These are phyloP conservation scores for Rosa rugosa DNA, from an alignment of 306 rosid genomes.

Conservation along the genomic window DNA sequence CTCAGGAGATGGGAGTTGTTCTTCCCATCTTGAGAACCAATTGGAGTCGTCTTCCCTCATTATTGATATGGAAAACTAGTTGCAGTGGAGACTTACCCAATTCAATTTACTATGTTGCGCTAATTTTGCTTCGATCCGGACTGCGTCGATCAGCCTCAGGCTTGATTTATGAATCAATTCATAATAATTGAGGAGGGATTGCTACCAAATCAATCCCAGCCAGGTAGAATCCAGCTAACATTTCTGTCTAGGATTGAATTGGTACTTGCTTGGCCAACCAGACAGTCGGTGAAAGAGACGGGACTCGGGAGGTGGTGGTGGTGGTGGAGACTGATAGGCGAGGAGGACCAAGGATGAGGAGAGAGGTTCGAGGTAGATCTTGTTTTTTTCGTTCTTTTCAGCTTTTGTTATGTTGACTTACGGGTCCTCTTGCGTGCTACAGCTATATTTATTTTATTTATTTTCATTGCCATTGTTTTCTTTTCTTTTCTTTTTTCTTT, in stretches of 20 bases:
- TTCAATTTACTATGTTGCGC: not conserved
- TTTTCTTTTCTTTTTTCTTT: too few species aligned
- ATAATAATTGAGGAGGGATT: too few species aligned
- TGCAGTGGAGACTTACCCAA: not conserved
- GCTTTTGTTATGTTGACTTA: slow-evolving; percentile 35
- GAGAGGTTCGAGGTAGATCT: slow-evolving; percentile 98
- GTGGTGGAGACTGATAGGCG: not conserved
- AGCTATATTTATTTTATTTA: too few species aligned
- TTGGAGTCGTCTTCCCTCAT: slow-evolving; percentile 94
- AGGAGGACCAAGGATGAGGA: slow-evolving; percentile 27
- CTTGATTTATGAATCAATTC: not conserved
- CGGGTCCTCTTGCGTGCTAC: too few species aligned
- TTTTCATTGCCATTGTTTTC: too few species aligned
- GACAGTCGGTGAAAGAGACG: not conserved
- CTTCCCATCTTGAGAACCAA: slow-evolving; percentile 92
- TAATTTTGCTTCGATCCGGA: not conserved
- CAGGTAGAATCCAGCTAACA: not conserved
- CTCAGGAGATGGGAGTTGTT: slow-evolving; percentile 72
- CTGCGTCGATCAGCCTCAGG: not conserved
- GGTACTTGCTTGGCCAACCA: not conserved
- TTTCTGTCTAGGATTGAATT: not conserved
- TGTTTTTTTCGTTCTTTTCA: slow-evolving; percentile 50
- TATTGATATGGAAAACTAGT: not conserved
- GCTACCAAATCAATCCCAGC: not conserved
- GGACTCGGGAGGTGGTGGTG: not conserved